Evolutionary conservation across 2,329 filamentous ascomycete genomes (phyloP), one percentile per base, ranked within the genome.

Genomic region (Fulvia fulva): DNA sequence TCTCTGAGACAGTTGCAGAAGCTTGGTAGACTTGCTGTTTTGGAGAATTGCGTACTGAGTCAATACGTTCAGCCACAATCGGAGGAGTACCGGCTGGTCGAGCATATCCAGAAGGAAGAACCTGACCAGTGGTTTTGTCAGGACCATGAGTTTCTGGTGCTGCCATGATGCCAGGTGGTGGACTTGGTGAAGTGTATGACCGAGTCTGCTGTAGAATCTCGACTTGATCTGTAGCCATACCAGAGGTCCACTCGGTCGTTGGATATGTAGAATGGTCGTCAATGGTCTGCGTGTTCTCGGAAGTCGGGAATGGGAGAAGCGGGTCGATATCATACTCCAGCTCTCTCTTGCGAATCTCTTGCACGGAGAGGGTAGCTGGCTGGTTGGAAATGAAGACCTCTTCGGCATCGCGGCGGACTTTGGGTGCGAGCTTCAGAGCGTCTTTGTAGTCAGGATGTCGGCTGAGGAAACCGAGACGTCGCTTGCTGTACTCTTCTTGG

Each of bases 231-330:
- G 47, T 50, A 26, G 50, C 26, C 11, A 43, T n/a, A 21, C 28
- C 51, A 44, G 46, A 41, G 19, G 25, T 8, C 57, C 59, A 64
- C 28, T 62, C 62, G 7, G 25, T 19, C n/a, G 49, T 25, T 1
- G 59, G 56, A 49, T 70, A 70, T 45, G 59, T 59, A 12, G 51
- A 56, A 59, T 59, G 68, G 51, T 57, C 56, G 57, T 70, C 64
- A 26, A 68, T 53, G 4, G 64, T 66, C 47, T 67, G 43, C n/a
- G 61, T 68, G 55, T 71, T 71, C 11, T 49, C 22, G 5, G 57
- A 61, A 9, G 70, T 71, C 7, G 70, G 65, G 1, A 68, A 60
- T 12, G 68, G 68, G 21, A 68, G 58, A 1, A 71, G 56, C 7
- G 62, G 64, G 19, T 62, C 59, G 9, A 70, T 47, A 5, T 64